A percentile compares a stretch with the other conserved stretches of the same genome.
phyloP scores from a whole-genome alignment of 2,329 filamentous ascomycete genomes.

The Chaetomium sp. region DNA sequence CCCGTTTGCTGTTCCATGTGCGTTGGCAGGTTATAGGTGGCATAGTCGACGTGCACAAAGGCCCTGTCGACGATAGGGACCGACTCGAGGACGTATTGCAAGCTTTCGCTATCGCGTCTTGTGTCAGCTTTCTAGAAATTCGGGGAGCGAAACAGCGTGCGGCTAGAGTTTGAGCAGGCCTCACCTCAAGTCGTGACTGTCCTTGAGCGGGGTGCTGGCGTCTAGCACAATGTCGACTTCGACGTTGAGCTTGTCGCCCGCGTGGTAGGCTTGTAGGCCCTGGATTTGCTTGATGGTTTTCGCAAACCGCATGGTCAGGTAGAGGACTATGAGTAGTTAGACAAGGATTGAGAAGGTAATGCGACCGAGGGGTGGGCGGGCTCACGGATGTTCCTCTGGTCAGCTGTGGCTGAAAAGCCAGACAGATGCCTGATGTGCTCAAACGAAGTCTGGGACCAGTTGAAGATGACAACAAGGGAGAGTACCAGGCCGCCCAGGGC shows the following conservation, averaged over 20 bases:
- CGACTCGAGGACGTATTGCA: slow-evolving; percentile 84
- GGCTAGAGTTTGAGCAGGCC: slow-evolving; percentile 12
- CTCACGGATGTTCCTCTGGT: slow-evolving; percentile 73
- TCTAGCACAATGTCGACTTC: slow-evolving; percentile 82
- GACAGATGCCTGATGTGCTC: slow-evolving; percentile 81
- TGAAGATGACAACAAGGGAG: slow-evolving; percentile 76
- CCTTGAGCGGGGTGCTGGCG: slow-evolving; percentile 71
- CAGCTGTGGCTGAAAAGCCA: slow-evolving; percentile 75
- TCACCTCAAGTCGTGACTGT: slow-evolving; percentile 74
- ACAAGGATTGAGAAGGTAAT: background rate
- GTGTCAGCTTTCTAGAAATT: background rate
- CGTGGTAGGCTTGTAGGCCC: slow-evolving; percentile 81
- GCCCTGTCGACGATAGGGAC: slow-evolving; percentile 76
- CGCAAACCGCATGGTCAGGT: slow-evolving; percentile 91
- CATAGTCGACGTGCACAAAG: slow-evolving; percentile 69
- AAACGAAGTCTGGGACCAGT: slow-evolving; percentile 73
- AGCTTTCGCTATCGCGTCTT: slow-evolving; percentile 56
- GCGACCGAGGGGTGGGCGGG: background rate
- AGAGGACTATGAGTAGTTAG: slow-evolving; percentile 58
- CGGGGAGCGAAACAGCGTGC: background rate
- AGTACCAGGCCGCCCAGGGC: slow-evolving; percentile 75
- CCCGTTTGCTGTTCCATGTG: slow-evolving; percentile 54
- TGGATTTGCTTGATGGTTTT: slow-evolving; percentile 85
- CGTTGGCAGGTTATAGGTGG: slow-evolving; percentile 62
- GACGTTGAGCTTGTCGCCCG: slow-evolving; percentile 82